Conservation (phyloP, 345 rosid species). For the Euphorbia tirucalli region DNA sequence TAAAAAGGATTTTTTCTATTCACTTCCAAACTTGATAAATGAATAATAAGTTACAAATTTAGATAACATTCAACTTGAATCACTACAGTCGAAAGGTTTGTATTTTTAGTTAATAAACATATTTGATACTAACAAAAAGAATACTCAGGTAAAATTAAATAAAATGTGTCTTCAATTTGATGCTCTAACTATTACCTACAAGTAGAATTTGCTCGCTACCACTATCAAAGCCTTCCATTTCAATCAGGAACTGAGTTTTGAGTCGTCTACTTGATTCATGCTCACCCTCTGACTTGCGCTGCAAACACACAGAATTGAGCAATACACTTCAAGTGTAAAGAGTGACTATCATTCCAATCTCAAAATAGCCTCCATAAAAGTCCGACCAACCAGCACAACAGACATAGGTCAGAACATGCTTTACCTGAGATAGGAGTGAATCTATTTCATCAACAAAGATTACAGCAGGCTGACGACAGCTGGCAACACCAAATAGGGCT, state of each 20-base stretch:
- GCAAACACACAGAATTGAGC: conserved; percentile 31
- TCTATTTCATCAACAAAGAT: conserved; percentile 98
- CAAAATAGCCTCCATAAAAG: background rate
- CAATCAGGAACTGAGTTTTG: conserved; percentile 91
- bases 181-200: conserved; percentile 56
- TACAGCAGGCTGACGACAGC: conserved; percentile 98
- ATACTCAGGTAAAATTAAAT: background rate
- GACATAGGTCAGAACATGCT: conserved; percentile 16
- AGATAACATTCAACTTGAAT: background rate
- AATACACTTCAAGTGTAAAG: conserved; percentile 3
- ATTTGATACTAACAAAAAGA: background rate
- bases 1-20: background rate
- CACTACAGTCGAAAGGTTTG: background rate
- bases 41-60: background rate
- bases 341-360: too few relatives aligned
- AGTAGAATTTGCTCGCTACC: conserved; percentile 89
- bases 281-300: conserved; percentile 99
- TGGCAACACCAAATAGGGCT: conserved; percentile 97
- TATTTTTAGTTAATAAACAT: background rate
- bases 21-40: background rate
- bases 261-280: conserved; percentile 96
- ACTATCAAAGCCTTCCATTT: conserved; percentile 96
- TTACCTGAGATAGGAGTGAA: conserved; percentile 95
- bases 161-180: background rate
- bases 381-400: background rate